These are phyloP conservation scores for Aciculosporium take DNA, from an alignment of 2,329 filamentous ascomycete genomes.

Conservation along the genomic window DNA sequence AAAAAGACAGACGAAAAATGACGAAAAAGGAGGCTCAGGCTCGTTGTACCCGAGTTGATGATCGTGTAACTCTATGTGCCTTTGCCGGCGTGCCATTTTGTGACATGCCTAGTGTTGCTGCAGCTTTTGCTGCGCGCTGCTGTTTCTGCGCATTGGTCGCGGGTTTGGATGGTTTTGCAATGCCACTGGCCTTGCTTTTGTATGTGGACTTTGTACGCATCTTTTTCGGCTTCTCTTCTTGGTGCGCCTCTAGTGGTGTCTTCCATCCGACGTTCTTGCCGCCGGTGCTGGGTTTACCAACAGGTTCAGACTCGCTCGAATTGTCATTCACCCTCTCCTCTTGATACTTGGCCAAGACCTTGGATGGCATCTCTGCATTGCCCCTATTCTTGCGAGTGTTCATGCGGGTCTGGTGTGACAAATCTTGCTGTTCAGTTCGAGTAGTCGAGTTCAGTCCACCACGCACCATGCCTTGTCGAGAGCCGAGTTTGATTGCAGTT, in stretches of 20 bases:
- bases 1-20: not conserved
- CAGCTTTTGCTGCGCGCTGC: slow-evolving; percentile 16
- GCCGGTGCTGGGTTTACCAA: slow-evolving; percentile 6
- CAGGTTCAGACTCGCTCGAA: not conserved
- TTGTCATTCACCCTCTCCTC: slow-evolving; percentile 9
- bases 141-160: slow-evolving; percentile 12
- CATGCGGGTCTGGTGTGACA: slow-evolving; percentile 18
- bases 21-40: not conserved
- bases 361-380: slow-evolving; percentile 20
- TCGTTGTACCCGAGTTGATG: slow-evolving; percentile 8
- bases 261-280: slow-evolving; percentile 22
- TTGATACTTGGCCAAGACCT: slow-evolving; percentile 18
- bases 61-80: slow-evolving; percentile 17
- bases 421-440: slow-evolving; percentile 18
- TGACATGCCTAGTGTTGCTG: slow-evolving; percentile 19
- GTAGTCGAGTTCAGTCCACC: slow-evolving; percentile 11
- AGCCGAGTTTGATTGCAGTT: slow-evolving; percentile 19
- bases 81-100: slow-evolving; percentile 22
- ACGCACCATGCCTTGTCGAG: slow-evolving; percentile 10
- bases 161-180: slow-evolving; percentile 16
- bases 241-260: slow-evolving; percentile 17
- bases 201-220: slow-evolving; percentile 10
- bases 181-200: slow-evolving; percentile 13
- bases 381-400: slow-evolving; percentile 24
- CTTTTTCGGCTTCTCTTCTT: slow-evolving; percentile 13